Evolutionary conservation across 129 eudicot genomes (phyloP).

Genomic region (Logfia minima): DNA sequence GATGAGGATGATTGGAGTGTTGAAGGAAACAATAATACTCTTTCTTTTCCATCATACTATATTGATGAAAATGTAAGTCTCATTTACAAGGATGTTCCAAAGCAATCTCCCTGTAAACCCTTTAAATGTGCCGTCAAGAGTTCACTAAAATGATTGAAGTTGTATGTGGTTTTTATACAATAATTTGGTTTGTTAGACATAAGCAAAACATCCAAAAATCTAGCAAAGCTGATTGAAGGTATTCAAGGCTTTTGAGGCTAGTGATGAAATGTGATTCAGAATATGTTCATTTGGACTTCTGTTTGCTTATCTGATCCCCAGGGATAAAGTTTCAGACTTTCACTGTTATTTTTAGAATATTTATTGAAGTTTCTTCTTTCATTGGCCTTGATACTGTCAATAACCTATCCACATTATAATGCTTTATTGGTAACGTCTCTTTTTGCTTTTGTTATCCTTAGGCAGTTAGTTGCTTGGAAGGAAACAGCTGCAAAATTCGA

Average conservation of each 20-base stretch:
- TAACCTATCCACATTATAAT: slow-evolving; percentile 10
- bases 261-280: neutral
- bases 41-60: slow-evolving; percentile 92
- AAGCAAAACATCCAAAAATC: slow-evolving; percentile 13
- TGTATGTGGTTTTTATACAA: slow-evolving; percentile 3
- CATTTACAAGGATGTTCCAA: slow-evolving; percentile 19
- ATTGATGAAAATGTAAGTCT: slow-evolving; percentile 96
- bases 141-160: slow-evolving; percentile 8
- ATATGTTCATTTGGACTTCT: slow-evolving; percentile 8
- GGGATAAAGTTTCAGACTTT: neutral
- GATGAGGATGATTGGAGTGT: slow-evolving; percentile 89
- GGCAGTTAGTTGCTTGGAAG: slow-evolving; percentile 97
- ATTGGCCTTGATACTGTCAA: neutral
- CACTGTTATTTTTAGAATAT: slow-evolving; percentile 2
- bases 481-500: slow-evolving; percentile 87
- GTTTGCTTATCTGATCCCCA: slow-evolving; percentile 11
- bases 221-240: slow-evolving; percentile 15
- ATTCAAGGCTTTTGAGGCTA: slow-evolving; percentile 15
- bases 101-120: neutral
- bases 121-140: slow-evolving; percentile 8
- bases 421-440: slow-evolving; percentile 14
- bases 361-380: slow-evolving; percentile 9
- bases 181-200: slow-evolving; percentile 3
- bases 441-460: slow-evolving; percentile 36
- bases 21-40: slow-evolving; percentile 72